Percentiles rank a stretch among this genome's conserved stretches.
phyloP scores from a whole-genome alignment of 1,284 basidiomycete genomes.

The Moesziomyces sp. region DNA sequence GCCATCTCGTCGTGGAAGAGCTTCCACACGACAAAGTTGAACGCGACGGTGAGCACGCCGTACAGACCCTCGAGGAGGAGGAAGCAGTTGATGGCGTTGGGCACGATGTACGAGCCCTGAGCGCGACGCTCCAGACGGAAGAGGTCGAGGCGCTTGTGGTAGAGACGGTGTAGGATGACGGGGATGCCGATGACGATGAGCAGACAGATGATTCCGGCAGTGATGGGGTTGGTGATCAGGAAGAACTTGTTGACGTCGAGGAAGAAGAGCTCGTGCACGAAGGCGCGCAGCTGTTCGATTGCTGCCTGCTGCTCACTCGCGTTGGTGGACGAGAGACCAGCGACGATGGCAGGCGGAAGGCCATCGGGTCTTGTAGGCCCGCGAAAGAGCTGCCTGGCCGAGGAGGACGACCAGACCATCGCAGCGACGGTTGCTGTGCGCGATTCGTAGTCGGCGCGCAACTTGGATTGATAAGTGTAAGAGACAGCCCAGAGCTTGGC shows the following conservation, averaged over 20 bases:
- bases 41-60: slow-evolving; percentile 36
- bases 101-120: slow-evolving; percentile 49
- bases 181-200: slow-evolving; percentile 30
- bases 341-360: slow-evolving; percentile 30
- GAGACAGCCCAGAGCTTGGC: slow-evolving; percentile 1
- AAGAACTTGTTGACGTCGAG: slow-evolving; percentile 14
- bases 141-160: slow-evolving; percentile 18
- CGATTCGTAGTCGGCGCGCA: not conserved
- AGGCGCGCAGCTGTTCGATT: slow-evolving; percentile 30
- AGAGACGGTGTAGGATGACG: slow-evolving; percentile 27
- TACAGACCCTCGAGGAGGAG: slow-evolving; percentile 40
- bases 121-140: slow-evolving; percentile 35
- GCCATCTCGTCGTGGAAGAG: slow-evolving; percentile 12
- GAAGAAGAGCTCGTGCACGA: slow-evolving; percentile 34
- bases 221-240: slow-evolving; percentile 8
- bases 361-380: slow-evolving; percentile 13
- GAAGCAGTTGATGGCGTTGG: slow-evolving; percentile 58
- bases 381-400: slow-evolving; percentile 11
- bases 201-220: slow-evolving; percentile 24
- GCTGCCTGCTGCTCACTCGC: slow-evolving; percentile 15
- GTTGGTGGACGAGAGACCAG: slow-evolving; percentile 18
- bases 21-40: slow-evolving; percentile 45
- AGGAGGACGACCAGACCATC: no score
- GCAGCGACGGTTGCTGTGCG: not conserved
- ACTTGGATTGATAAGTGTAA: not conserved